Evolutionary conservation across 1,139 yeast species (phyloP), one percentile per base, ranked within the genome.

Genomic region (Pichia sp.): DNA sequence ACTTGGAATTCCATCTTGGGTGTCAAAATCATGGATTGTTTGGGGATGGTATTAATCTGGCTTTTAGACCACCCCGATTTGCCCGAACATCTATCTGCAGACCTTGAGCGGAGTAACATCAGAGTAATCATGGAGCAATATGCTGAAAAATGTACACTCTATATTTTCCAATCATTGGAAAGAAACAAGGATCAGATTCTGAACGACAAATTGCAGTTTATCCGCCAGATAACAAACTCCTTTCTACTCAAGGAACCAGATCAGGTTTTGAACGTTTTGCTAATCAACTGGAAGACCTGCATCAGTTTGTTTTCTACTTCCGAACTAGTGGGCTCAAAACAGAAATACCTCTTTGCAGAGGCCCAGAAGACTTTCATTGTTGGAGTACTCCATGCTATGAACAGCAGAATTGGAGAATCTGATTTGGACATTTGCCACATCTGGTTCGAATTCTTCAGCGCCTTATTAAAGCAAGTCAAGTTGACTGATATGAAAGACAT

Each of bases 191-290:
- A n/a, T 20, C 7, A 17, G 29, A 14, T 20, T 7, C 7, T 2
- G 12, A 33, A 6, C 2, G 48, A 40, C 8, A 16, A 41, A 12
- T 8, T 17, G 0, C 42, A 49, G 6, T 6, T 8, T 14, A 14
- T 31, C 9, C 38, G 50, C 17, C 46, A 51, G 10, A 30, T 48
- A 4, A 34, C 49, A 5, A 46, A 29, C 2, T 45, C 36, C 10
- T 54, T 38, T n/a, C 16, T 54, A 20, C 36, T 30, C 2, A 54
- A 49, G n/a, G 55, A 51, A 34, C 48, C 53, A 4, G 43, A 42
- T 2, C 6, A 36, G 8, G 36, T 27, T 3, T 50, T 49, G 4
- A 7, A 41, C 12, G 9, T 49, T 7, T 1, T 58, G 8, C 24
- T 56, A 27, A 20, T 36, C 6, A 40, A 54, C 16, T 58, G 59